A percentile compares a stretch with the other conserved stretches of the same genome.
These are phyloP conservation scores for Benincasa hispida DNA, from an alignment of 306 rosid species.

Conservation along the genomic window DNA sequence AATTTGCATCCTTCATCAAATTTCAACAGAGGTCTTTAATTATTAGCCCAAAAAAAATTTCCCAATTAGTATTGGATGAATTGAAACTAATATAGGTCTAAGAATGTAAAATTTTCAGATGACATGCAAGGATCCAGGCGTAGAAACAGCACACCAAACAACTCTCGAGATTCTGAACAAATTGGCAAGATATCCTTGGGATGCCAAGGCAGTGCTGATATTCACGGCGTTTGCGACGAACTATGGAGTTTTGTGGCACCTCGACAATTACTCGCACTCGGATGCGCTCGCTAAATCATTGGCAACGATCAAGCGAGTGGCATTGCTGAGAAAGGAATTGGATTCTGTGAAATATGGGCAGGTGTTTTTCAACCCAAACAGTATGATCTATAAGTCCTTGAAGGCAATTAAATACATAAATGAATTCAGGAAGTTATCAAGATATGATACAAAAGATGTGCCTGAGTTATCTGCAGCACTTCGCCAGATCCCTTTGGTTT, in stretches of 20 bases:
- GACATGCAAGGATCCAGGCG: slow-evolving; percentile 2
- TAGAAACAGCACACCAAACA: neutral
- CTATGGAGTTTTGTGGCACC: slow-evolving; percentile 3
- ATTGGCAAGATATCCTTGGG: neutral
- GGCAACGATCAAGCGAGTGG: neutral
- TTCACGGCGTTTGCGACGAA: neutral
- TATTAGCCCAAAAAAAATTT: neutral
- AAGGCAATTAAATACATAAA: neutral
- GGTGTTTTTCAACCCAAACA: neutral
- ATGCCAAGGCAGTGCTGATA: neutral
- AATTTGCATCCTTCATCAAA: neutral
- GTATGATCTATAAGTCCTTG: neutral
- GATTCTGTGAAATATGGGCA: neutral
- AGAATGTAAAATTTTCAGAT: neutral
- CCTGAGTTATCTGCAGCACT: slow-evolving; percentile 1
- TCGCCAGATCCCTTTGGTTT: neutral
- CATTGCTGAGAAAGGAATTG: neutral
- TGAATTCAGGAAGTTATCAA: neutral
- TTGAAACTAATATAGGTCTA: neutral
- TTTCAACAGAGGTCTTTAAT: neutral
- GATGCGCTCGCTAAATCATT: slow-evolving; percentile 5
- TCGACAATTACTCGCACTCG: neutral
- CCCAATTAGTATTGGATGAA: neutral
- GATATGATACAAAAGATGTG: neutral
- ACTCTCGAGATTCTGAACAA: neutral